A percentile compares a stretch with the other conserved stretches of the same genome.
Evolutionary conservation across 441 rosid genomes (phyloP).

Genomic region (Biscutella laevigata): DNA sequence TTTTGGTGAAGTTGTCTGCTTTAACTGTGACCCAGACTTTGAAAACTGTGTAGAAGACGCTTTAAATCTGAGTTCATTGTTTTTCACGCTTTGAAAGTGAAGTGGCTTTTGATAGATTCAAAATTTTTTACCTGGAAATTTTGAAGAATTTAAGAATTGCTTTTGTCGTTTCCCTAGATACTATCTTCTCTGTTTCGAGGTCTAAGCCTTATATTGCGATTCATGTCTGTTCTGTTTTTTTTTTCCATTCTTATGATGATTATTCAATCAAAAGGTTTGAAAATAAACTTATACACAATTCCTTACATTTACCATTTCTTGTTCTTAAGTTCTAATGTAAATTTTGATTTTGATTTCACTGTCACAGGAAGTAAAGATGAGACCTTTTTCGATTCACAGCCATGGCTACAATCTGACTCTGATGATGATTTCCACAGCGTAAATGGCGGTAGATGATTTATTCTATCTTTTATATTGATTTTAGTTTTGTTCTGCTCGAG

Average conservation of each 20-base stretch:
- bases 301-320: not conserved
- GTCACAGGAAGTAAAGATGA: slow-evolving; percentile 78
- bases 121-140: slow-evolving; percentile 13
- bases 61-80: slow-evolving; percentile 15
- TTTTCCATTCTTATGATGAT: slow-evolving; percentile 3
- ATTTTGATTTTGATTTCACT: not conserved
- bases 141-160: not conserved
- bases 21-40: slow-evolving; percentile 21
- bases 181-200: slow-evolving; percentile 1
- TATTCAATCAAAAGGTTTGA: slow-evolving; percentile 17
- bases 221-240: not conserved
- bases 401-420: slow-evolving; percentile 69
- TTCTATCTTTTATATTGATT: not conserved
- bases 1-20: slow-evolving; percentile 19
- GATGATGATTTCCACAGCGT: slow-evolving; percentile 89
- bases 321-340: not conserved
- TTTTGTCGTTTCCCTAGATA: not conserved
- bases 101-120: not conserved
- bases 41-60: not conserved
- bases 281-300: not conserved
- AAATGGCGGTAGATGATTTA: slow-evolving; percentile 61
- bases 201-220: not conserved
- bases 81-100: slow-evolving; percentile 23
- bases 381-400: slow-evolving; percentile 70
- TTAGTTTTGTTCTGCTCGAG: not conserved